Percentiles rank a stretch among this genome's conserved stretches.
Evolutionary conservation across 1,284 basidiomycete genomes (phyloP).

Genomic region (Moesziomyces antarcticus): DNA sequence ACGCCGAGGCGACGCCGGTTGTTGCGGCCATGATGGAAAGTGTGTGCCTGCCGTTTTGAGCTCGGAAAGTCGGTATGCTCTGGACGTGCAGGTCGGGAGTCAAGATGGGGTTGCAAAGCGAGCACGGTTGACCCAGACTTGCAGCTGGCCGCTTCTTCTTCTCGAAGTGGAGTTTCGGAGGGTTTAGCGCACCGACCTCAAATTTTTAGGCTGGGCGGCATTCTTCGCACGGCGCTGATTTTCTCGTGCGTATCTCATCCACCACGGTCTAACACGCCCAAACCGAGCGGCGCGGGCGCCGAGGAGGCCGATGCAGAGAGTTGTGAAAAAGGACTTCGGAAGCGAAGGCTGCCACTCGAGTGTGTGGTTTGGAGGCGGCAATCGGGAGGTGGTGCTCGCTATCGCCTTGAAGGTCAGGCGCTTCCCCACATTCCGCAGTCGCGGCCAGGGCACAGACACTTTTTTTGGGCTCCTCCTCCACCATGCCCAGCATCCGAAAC

Average conservation of each 20-base stretch:
- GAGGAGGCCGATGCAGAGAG: background rate
- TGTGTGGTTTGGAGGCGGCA: constrained; percentile 17
- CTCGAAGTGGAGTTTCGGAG: constrained; percentile 12
- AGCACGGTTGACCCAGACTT: no score
- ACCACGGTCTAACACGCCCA: background rate
- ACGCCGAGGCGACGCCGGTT: constrained; percentile 32
- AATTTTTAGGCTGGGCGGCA: constrained; percentile 11
- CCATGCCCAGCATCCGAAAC: background rate
- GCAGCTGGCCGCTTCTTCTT: no score
- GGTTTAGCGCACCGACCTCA: constrained; percentile 13
- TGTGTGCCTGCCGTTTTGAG: no score
- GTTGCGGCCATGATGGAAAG: constrained; percentile 1
- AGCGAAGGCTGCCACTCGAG: constrained; percentile 12
- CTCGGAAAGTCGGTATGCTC: no score
- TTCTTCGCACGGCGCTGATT: background rate
- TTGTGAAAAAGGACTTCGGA: constrained; percentile 28
- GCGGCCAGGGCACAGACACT: background rate
- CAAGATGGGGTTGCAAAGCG: no score
- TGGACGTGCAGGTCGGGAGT: background rate
- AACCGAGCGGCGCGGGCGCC: background rate
- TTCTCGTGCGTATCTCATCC: constrained; percentile 8
- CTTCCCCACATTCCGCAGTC: constrained; percentile 22
- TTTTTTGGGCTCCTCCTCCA: background rate
- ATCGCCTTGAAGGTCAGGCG: background rate
- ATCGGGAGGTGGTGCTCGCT: constrained; percentile 34